These are phyloP conservation scores for Alternaria dauci DNA, from an alignment of 2,329 filamentous ascomycete species.

Conservation along the genomic window DNA sequence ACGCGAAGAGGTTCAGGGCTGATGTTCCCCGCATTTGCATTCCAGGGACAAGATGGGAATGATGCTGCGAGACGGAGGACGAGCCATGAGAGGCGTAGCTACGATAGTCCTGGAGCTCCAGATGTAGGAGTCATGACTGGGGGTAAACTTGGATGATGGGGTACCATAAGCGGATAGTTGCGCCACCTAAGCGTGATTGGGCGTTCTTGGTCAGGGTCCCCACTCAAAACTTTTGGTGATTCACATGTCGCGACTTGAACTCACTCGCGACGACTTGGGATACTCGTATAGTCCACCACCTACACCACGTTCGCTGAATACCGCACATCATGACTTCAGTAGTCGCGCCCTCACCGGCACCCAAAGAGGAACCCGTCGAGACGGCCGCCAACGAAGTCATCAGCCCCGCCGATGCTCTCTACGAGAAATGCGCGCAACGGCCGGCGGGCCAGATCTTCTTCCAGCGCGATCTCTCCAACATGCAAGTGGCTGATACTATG, in stretches of 20 bases:
- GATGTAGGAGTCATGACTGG: not conserved
- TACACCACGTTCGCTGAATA: constrained; percentile 14
- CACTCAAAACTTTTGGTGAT: constrained; percentile 17
- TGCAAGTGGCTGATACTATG: constrained; percentile 48
- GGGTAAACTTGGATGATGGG: not conserved
- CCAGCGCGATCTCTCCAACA: constrained; percentile 50
- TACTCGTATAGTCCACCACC: constrained; percentile 33
- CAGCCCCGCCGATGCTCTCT: constrained; percentile 45
- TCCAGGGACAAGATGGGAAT: not conserved
- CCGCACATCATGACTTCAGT: constrained; percentile 34
- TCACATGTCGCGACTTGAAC: constrained; percentile 10
- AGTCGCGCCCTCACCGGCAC: constrained; percentile 26
- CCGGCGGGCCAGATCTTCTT: constrained; percentile 50
- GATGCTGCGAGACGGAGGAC: not conserved
- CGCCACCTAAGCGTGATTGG: constrained; percentile 4
- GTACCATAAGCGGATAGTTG: not conserved
- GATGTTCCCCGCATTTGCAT: constrained; percentile 9
- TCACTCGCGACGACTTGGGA: constrained; percentile 11
- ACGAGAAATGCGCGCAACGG: constrained; percentile 49
- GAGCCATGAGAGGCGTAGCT: not conserved
- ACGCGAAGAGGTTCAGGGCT: not conserved
- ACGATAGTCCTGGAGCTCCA: not conserved
- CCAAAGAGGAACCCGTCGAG: constrained; percentile 29
- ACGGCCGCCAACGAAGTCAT: constrained; percentile 18
- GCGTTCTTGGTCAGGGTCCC: not conserved